These are phyloP conservation scores for Penicillium bovifimosum DNA, from an alignment of 495 filamentous ascomycete species.

Conservation along the genomic window DNA sequence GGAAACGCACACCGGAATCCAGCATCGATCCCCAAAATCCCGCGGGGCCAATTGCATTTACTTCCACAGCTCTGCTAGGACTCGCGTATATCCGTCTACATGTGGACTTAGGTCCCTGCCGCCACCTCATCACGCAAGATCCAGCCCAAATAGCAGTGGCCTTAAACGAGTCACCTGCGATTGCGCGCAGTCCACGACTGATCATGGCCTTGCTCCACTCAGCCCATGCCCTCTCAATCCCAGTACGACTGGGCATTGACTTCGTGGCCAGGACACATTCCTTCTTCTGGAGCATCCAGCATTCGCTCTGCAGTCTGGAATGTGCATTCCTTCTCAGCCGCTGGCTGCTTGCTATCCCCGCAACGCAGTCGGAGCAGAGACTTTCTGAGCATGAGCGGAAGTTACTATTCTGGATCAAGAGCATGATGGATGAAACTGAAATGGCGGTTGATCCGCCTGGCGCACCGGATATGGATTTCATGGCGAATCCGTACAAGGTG, in stretches of 20 bases:
- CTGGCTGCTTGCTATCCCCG: conserved; percentile 48
- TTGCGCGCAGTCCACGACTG: conserved; percentile 42
- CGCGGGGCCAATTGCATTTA: conserved; percentile 50
- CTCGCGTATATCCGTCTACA: conserved; percentile 50
- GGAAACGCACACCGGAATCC: conserved; percentile 49
- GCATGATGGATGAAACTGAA: conserved; percentile 73
- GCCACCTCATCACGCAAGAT: conserved; percentile 45
- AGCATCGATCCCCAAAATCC: conserved; percentile 49
- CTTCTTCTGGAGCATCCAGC: conserved; percentile 53
- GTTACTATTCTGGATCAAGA: conserved; percentile 60
- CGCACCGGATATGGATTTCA: conserved; percentile 40
- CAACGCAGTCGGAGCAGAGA: conserved; percentile 40
- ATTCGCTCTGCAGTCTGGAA: conserved; percentile 51
- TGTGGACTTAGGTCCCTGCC: conserved; percentile 43
- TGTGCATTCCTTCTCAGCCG: conserved; percentile 50
- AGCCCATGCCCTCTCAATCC: conserved; percentile 50
- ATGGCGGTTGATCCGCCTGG: conserved; percentile 53
- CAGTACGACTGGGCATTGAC: conserved; percentile 48
- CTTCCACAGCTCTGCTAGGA: conserved; percentile 48
- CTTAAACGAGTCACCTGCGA: conserved; percentile 33
- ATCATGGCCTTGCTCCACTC: conserved; percentile 49
- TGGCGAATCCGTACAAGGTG: conserved; percentile 42
- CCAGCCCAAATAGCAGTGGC: conserved; percentile 40
- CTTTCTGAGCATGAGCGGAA: conserved; percentile 55
- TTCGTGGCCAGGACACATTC: conserved; percentile 49